These are phyloP conservation scores for Maudiozyma humilis DNA, from an alignment of 1,139 yeast species.

Conservation along the genomic window DNA sequence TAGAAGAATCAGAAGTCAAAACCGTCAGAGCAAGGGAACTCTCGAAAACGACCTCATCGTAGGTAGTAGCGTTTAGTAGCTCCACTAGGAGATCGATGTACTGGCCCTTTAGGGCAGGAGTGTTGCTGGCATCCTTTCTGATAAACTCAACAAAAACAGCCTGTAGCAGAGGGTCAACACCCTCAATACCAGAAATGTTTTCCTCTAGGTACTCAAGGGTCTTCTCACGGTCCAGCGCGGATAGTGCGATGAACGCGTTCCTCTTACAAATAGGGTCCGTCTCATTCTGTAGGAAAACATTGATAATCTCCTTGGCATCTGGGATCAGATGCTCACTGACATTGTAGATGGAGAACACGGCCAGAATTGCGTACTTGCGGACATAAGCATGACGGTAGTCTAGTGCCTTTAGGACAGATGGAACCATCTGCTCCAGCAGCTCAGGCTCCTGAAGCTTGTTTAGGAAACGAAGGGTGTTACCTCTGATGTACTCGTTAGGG, in stretches of 20 bases:
- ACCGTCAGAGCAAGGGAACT: slow-evolving; percentile 81
- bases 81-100: slow-evolving; percentile 69
- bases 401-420: slow-evolving; percentile 82
- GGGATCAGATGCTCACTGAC: slow-evolving; percentile 86
- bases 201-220: slow-evolving; percentile 78
- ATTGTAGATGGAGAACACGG: slow-evolving; percentile 72
- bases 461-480: slow-evolving; percentile 86
- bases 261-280: slow-evolving; percentile 91
- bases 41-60: slow-evolving; percentile 80
- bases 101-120: slow-evolving; percentile 58
- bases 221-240: slow-evolving; percentile 74
- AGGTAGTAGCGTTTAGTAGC: slow-evolving; percentile 58
- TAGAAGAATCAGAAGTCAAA: slow-evolving; percentile 59
- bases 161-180: slow-evolving; percentile 80
- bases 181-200: slow-evolving; percentile 51
- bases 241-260: slow-evolving; percentile 86
- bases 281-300: slow-evolving; percentile 68
- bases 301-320: slow-evolving; percentile 82
- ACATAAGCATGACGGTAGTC: slow-evolving; percentile 97
- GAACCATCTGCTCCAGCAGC: slow-evolving; percentile 88
- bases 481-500: slow-evolving; percentile 94
- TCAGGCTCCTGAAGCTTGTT: slow-evolving; percentile 90
- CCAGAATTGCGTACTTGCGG: slow-evolving; percentile 92
- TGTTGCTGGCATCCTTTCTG: slow-evolving; percentile 63
- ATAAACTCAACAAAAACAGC: slow-evolving; percentile 87